Conservation (phyloP, 257 asterid species). For the Fraxinus americana region DNA sequence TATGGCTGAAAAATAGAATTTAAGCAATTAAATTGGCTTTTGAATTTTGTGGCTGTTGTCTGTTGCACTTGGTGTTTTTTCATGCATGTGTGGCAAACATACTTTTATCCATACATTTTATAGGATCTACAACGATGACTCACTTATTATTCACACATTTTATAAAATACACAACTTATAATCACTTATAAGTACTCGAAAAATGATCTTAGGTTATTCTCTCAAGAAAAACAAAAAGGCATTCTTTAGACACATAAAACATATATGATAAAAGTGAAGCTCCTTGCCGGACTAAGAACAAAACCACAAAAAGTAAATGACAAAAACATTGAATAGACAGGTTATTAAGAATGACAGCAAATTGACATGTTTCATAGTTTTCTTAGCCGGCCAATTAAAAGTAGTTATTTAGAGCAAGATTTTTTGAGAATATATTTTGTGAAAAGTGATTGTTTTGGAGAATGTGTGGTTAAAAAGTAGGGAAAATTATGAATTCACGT, state of each 20-base stretch:
- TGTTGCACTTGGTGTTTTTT: neutral
- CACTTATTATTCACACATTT: too few relatives aligned
- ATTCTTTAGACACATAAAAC: neutral
- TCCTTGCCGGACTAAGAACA: neutral
- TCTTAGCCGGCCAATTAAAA: conserved; percentile 36
- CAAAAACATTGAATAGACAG: conserved; percentile 3
- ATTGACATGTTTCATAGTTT: conserved; percentile 18
- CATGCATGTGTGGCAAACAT: too few relatives aligned
- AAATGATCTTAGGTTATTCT: too few relatives aligned
- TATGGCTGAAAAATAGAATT: neutral
- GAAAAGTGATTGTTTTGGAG: too few relatives aligned
- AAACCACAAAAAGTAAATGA: neutral
- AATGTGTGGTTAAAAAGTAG: too few relatives aligned
- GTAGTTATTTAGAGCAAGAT: neutral
- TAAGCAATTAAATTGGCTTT: neutral
- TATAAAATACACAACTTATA: too few relatives aligned
- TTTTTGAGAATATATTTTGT: neutral
- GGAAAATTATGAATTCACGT: too few relatives aligned
- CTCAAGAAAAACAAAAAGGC: too few relatives aligned
- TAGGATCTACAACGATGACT: too few relatives aligned
- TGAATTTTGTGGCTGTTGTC: neutral
- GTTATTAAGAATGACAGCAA: conserved; percentile 1
- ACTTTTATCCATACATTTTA: too few relatives aligned
- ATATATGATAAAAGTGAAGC: neutral
- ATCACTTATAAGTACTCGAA: too few relatives aligned